Evolutionary conservation across 2,329 filamentous ascomycete species (phyloP), one percentile per base, ranked within the genome.

Genomic region (Alternaria arbusti): DNA sequence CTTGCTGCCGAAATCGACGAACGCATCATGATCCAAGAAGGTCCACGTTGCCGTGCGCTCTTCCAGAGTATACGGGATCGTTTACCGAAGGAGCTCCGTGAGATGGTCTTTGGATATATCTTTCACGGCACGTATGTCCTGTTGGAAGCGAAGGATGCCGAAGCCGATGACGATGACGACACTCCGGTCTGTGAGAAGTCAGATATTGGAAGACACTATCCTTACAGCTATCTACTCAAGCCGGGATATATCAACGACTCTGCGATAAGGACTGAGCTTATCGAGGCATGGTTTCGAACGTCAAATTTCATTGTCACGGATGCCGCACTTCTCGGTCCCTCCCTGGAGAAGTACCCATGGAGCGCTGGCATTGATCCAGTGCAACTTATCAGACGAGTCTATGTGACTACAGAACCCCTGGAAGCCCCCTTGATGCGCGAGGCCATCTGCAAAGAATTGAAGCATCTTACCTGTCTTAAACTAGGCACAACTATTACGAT

Each of bases 181-280:
- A 5, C 7, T 15, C 7, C 13, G 13, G 0, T 0, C 3, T 36
- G 30, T 15, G 30, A 2, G 13, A 5, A n/a, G 30, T 0, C 1
- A 15, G 30, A 36, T 4, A 36, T 36, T 0, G 30, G 30, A 36
- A 36, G 30, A 0, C 30, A 36, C 2, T 36, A 36, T 36, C 30
- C 30, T 36, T 36, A 36, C 13, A 36, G 30, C 30, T 15, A 36
- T 2, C 30, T 36, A n/a, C 30, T 36, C 6, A 36, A 36, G 30
- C 30, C 30, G 2, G 30, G 30, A 36, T 36, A 36, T 2, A 36
- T 36, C 0, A 13, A 36, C 13, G 30, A 36, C 13, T 1, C 2
- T 36, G 30, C 1, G 2, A 9, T 36, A 36, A 36, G 30, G 1
- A 36, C 13, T 36, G 30, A 36, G 30, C 30, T 36, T 4, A 36